Base-by-base conservation (phyloP, 2,329 filamentous ascomycete species). In the Paramyrothecium roridum region DNA sequence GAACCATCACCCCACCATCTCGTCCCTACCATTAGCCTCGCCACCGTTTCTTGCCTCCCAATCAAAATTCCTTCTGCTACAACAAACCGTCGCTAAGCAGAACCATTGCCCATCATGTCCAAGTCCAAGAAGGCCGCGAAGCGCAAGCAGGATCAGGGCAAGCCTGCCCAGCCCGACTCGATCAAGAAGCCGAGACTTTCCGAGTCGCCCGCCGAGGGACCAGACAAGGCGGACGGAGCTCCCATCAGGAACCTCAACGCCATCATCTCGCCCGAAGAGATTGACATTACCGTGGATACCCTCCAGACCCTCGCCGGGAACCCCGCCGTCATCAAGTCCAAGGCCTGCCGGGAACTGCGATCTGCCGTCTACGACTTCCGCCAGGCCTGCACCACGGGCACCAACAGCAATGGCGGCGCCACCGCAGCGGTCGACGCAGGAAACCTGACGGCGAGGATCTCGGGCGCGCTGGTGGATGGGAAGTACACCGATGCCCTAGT, bases 291-390 rank as follows among this genome's bases (percentile, higher is more conserved):
- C 2, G 77, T 88, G 54, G 87, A 89, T 33, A 89, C 86, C 0
- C 76, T 90, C 26, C 75, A 73, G 2, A 77, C 81, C 0, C 76
- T 89, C 12, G 72, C 85, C 0, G 71, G 80, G 55, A 79, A 88
- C 58, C 86, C 87, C 0, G 71, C 69, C 21, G 64, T 89, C 21
- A 88, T 87, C 67, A 90, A 90, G 68, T 83, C 84, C 0, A 89
- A 88, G 64, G 78, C 77, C 22, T 90, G 87, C 72, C 87, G 83
- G 63, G 84, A 87, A 50, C 72, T 90, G 2, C 78, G 87, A 20
- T 82, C 80, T 3, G 86, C 86, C 6, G 86, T 88, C 8, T 88
- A 88, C 63, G 83, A 85, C 20, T 90, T 90, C 56, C 81, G 85
- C 1, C 82, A 88, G 66, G 83, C 86, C 17, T 89, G 85, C 61